Conservation (phyloP, 345 rosid genomes). For the Rhizophora apiculata region DNA sequence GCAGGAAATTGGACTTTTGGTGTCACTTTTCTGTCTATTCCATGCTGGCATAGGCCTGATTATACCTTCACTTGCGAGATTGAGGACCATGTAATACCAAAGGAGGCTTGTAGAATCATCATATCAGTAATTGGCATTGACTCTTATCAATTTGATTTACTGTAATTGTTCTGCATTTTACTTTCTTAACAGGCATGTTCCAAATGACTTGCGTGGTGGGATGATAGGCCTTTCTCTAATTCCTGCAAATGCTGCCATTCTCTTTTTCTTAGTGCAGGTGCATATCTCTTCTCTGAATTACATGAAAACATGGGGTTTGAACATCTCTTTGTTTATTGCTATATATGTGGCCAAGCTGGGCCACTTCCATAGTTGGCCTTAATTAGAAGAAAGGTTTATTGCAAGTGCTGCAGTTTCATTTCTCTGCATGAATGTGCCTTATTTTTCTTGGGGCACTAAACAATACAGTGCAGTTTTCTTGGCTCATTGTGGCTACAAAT, state of each 20-base stretch:
- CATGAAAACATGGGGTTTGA: constrained; percentile 2
- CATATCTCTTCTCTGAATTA: constrained; percentile 11
- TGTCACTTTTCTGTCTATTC: constrained; percentile 67
- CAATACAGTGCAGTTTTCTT: too few relatives aligned
- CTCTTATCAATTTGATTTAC: constrained; percentile 9
- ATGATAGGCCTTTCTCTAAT: constrained; percentile 85
- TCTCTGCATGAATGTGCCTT: not conserved
- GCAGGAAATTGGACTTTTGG: constrained; percentile 82
- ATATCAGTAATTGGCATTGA: not conserved
- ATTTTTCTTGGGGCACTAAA: too few relatives aligned
- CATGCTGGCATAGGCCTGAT: constrained; percentile 69
- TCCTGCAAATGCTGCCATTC: constrained; percentile 70
- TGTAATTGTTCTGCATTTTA: constrained; percentile 15
- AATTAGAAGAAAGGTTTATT: not conserved
- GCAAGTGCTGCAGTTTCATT: not conserved
- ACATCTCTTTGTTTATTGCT: not conserved
- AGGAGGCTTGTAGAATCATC: not conserved
- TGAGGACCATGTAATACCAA: constrained; percentile 73
- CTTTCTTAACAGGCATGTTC: constrained; percentile 63
- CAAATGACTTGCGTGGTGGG: constrained; percentile 91
- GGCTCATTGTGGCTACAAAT: too few relatives aligned
- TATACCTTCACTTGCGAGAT: constrained; percentile 79
- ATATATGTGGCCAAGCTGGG: not conserved
- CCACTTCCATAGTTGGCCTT: not conserved
- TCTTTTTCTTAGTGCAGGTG: constrained; percentile 63